Evolutionary conservation across 106 monocot genomes (phyloP).

Genomic region (Dactylorhiza incarnata): DNA sequence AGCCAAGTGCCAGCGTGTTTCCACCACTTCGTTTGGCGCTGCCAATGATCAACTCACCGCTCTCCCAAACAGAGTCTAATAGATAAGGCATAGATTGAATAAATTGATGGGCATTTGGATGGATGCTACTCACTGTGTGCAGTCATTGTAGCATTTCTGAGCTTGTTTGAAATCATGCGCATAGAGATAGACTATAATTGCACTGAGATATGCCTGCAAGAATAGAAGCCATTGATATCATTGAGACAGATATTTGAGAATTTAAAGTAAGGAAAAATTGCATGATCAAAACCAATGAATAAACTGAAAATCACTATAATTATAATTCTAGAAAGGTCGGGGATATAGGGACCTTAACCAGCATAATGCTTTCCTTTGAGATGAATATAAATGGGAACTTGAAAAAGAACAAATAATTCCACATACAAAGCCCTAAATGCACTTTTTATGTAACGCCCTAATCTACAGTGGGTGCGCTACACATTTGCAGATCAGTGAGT

Average conservation of each 20-base stretch:
- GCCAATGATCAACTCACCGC: too few relatives aligned
- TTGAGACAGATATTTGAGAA: not conserved
- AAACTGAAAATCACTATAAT: not conserved
- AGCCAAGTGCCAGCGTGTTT: too few relatives aligned
- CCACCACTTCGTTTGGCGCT: too few relatives aligned
- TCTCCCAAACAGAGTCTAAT: too few relatives aligned
- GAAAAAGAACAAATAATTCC: not conserved
- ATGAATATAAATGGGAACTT: not conserved
- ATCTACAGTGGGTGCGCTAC: too few relatives aligned
- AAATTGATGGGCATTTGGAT: not conserved
- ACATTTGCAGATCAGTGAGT: too few relatives aligned
- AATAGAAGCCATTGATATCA: slow-evolving; percentile 11
- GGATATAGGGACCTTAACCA: not conserved
- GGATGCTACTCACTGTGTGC: slow-evolving; percentile 67
- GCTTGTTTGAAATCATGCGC: slow-evolving; percentile 94
- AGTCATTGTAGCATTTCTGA: slow-evolving; percentile 93
- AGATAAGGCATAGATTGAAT: too few relatives aligned
- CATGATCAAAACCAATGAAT: not conserved
- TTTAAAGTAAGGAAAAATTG: not conserved
- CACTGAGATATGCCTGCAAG: slow-evolving; percentile 91
- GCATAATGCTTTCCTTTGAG: not conserved
- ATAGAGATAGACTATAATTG: slow-evolving; percentile 90
- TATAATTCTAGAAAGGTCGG: not conserved
- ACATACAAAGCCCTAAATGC: too few relatives aligned
- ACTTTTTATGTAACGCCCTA: too few relatives aligned